phyloP scores from a whole-genome alignment of 495 filamentous ascomycete species.

The Neurospora sp. region DNA sequence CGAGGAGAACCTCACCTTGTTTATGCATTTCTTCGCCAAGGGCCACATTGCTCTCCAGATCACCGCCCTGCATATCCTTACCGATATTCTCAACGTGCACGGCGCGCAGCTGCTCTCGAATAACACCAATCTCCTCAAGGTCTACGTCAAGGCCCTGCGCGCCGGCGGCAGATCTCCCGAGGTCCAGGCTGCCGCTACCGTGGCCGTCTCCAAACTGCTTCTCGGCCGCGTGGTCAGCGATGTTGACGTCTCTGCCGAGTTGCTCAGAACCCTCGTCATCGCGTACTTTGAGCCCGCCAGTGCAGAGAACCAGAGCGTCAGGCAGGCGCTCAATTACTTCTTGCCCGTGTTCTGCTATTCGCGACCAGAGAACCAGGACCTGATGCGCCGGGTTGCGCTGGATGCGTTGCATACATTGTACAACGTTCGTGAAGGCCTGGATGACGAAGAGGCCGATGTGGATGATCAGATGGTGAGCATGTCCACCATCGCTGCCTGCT shows the following conservation, averaged over 20 bases:
- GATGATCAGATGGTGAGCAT: slow-evolving; percentile 74
- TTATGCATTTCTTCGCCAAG: slow-evolving; percentile 92
- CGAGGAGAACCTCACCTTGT: slow-evolving; percentile 84
- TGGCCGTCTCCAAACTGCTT: slow-evolving; percentile 76
- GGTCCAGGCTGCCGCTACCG: slow-evolving; percentile 73
- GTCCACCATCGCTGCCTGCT: slow-evolving; percentile 60
- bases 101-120: slow-evolving; percentile 57
- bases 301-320: slow-evolving; percentile 69
- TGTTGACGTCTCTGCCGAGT: slow-evolving; percentile 45
- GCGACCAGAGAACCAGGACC: slow-evolving; percentile 62
- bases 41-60: slow-evolving; percentile 83
- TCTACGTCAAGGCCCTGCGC: slow-evolving; percentile 67
- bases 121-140: slow-evolving; percentile 58
- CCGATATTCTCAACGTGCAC: slow-evolving; percentile 83
- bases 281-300: slow-evolving; percentile 89
- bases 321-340: slow-evolving; percentile 89
- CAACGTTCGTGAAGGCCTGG: slow-evolving; percentile 57
- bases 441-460: slow-evolving; percentile 70
- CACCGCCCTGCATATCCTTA: slow-evolving; percentile 83
- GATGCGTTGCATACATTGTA: slow-evolving; percentile 56
- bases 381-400: slow-evolving; percentile 63
- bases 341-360: slow-evolving; percentile 91
- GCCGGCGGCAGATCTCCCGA: slow-evolving; percentile 54
- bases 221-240: slow-evolving; percentile 60
- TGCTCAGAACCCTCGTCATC: slow-evolving; percentile 72